Evolutionary conservation across 1,139 yeast species (phyloP), one percentile per base, ranked within the genome.

Genomic region (Protomyces inouyei): DNA sequence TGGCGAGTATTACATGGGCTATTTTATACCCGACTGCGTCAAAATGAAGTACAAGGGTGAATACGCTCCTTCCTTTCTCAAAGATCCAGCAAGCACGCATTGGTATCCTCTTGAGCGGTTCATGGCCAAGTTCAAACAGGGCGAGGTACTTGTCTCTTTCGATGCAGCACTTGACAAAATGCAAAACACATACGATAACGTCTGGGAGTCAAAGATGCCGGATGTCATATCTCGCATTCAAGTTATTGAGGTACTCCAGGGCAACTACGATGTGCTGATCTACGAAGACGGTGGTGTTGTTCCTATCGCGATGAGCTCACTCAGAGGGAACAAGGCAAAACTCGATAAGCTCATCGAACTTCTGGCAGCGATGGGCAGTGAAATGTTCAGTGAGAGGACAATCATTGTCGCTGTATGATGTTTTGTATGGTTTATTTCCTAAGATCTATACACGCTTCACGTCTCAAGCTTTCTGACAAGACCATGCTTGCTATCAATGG

Each of bases 1-100:
- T 18, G 60, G 36, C 21, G 45, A 25, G 53, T 52, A 51, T 25
- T 36, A 55, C 95, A 43, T 57, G 69, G 71, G 79, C 0, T 88
- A 84, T 70, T 91, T 86, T 72, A 84, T 90, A 56, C 85, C 85
- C 5, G 90, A 86, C 70, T 88, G 97, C 73, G 79, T 77, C 1
- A 92, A 92, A 73, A 90, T 92, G 97, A 79, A 77, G 52, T 92
- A 92, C 73, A 92, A 92, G 75, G 85, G 82, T 48, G 82, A 84
- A 67, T 90, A 86, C 73, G 57, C 67, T 8, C 79, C 79, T 4
- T 71, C 76, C 36, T 72, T 70, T 64, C 63, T 76, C 21, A 70
- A 76, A 25, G 79, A 76, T 60, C 79, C 79, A 0, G 72, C 36
- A n/a, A 43, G 57, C n/a, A 21, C 14, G 25, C 12, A 6, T 21